A percentile compares a stretch with the other conserved stretches of the same genome.
Evolutionary conservation across 768 basidiomycete species (phyloP).

Genomic region (Suillus decipiens): DNA sequence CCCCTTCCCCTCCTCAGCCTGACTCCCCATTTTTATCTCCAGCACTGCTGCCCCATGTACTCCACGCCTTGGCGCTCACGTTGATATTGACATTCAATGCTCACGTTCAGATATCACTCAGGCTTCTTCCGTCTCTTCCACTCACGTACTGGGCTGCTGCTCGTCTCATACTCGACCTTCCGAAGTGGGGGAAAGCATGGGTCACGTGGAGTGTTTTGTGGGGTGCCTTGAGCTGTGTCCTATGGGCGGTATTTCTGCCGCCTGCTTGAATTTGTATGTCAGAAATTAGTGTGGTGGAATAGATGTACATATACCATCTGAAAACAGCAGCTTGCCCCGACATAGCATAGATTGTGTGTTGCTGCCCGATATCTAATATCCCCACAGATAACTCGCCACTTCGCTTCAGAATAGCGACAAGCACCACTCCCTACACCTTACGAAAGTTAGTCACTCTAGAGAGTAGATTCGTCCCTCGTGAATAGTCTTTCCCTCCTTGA

Average conservation of each 20-base stretch:
- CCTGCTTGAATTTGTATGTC: slow-evolving; percentile 61
- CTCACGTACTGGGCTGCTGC: slow-evolving; percentile 87
- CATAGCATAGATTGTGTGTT: background rate
- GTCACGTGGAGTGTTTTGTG: slow-evolving; percentile 78
- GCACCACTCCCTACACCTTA: background rate
- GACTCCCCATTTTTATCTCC: slow-evolving; percentile 39
- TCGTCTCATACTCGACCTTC: slow-evolving; percentile 54
- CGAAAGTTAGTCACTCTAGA: background rate
- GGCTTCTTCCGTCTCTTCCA: slow-evolving; percentile 76
- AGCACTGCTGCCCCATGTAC: slow-evolving; percentile 64
- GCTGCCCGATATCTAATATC: background rate
- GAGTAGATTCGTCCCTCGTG: background rate
- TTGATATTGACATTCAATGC: slow-evolving; percentile 72
- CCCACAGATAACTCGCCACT: too few species aligned
- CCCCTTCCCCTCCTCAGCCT: slow-evolving; percentile 7
- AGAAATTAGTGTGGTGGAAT: background rate
- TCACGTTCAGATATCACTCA: slow-evolving; percentile 86
- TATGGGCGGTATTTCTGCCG: slow-evolving; percentile 87
- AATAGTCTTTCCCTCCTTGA: background rate
- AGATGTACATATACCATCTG: background rate
- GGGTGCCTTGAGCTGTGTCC: slow-evolving; percentile 65
- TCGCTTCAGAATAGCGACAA: background rate
- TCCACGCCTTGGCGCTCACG: slow-evolving; percentile 70
- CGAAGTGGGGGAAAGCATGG: slow-evolving; percentile 59
- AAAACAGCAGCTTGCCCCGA: background rate